These are phyloP conservation scores for Ramularia collo-cygni DNA, from an alignment of 2,329 filamentous ascomycete species.

Conservation along the genomic window DNA sequence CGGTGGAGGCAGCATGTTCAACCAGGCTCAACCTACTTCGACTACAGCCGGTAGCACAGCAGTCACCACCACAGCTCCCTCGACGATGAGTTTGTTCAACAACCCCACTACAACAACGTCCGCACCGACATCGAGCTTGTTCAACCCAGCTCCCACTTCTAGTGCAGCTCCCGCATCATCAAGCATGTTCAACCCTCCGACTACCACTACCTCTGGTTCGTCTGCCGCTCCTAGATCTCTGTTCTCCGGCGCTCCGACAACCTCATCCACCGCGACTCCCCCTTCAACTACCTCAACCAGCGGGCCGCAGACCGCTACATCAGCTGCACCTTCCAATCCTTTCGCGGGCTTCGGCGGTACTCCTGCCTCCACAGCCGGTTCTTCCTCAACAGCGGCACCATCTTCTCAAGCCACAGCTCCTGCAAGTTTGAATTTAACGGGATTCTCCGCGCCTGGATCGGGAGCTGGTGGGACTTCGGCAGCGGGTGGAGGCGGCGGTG, in stretches of 20 bases:
- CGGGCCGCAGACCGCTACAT: too few relatives aligned
- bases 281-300: too few relatives aligned
- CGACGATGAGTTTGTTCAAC: not conserved
- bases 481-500: too few relatives aligned
- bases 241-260: not conserved
- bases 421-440: too few relatives aligned
- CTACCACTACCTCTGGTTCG: not conserved
- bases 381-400: too few relatives aligned
- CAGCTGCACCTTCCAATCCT: too few relatives aligned
- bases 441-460: too few relatives aligned
- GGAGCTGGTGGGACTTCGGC: too few relatives aligned
- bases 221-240: not conserved
- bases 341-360: too few relatives aligned
- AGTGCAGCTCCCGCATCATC: not conserved
- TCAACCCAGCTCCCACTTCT: not conserved
- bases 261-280: not conserved
- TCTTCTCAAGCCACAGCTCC: too few relatives aligned
- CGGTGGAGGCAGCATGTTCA: not conserved
- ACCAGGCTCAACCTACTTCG: conserved; percentile 3
- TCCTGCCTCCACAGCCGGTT: too few relatives aligned
- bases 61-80: not conserved
- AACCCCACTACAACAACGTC: not conserved
- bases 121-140: not conserved
- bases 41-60: conserved; percentile 1
- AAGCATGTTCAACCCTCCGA: not conserved